These are phyloP conservation scores for Plasmodium ovale DNA, from an alignment of 169 alveolate genomes.

Conservation along the genomic window DNA sequence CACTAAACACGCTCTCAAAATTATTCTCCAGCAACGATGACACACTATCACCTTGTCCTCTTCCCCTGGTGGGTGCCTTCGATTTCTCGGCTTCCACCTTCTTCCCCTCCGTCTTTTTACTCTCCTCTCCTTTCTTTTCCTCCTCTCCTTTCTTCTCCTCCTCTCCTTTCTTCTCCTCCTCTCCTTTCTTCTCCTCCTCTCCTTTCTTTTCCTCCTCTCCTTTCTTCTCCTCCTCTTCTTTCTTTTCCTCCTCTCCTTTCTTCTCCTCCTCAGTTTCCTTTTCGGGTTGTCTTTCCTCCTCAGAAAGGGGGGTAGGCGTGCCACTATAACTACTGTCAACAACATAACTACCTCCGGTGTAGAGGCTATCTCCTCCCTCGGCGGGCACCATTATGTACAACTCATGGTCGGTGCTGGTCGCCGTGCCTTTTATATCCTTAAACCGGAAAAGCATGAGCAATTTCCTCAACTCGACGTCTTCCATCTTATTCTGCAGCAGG, in stretches of 20 bases:
- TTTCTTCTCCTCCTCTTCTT: not conserved
- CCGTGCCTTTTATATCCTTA: too few relatives aligned
- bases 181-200: not conserved
- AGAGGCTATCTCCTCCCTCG: too few relatives aligned
- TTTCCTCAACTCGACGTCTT: conserved; percentile 26
- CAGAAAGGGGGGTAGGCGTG: too few relatives aligned
- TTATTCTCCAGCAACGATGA: conserved; percentile 21
- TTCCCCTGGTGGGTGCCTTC: not conserved
- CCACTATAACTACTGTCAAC: too few relatives aligned
- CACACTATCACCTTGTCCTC: not conserved
- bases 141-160: not conserved
- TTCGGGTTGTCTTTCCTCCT: too few relatives aligned
- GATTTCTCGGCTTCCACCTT: not conserved
- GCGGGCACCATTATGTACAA: too few relatives aligned
- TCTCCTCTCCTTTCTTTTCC: not conserved
- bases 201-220: too few relatives aligned
- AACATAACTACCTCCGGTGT: too few relatives aligned
- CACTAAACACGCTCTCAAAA: conserved; percentile 11
- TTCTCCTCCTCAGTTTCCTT: too few relatives aligned
- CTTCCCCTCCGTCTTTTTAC: not conserved
- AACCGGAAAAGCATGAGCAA: too few relatives aligned
- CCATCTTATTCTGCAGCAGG: conserved; percentile 13
- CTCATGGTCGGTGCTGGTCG: too few relatives aligned
- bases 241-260: not conserved
- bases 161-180: not conserved